Conservation (phyloP, 2,329 filamentous ascomycete genomes). For the Nothophaeocryptopus gaeumannii region DNA sequence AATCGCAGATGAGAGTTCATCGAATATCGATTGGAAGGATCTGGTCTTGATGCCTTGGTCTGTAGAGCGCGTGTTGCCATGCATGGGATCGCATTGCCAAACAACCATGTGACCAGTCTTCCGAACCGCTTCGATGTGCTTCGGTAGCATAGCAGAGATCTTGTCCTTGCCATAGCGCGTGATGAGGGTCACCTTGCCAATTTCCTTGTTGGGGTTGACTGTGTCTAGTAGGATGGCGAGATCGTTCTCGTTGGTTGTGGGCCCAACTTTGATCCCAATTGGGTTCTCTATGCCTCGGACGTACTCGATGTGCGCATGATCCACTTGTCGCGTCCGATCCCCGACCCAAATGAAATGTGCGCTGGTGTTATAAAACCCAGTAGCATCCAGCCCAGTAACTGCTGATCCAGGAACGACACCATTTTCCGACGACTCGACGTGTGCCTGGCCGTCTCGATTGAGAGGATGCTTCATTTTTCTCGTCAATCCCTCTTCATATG, state of each 20-base stretch:
- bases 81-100: constrained; percentile 99
- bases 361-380: constrained; percentile 87
- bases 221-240: constrained; percentile 76
- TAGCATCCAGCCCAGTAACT: constrained; percentile 31
- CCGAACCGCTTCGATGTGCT: constrained; percentile 86
- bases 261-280: constrained; percentile 93
- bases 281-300: constrained; percentile 95
- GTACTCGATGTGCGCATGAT: constrained; percentile 94
- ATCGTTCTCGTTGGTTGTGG: constrained; percentile 73
- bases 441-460: constrained; percentile 34
- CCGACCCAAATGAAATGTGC: constrained; percentile 98
- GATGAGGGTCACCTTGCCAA: constrained; percentile 93
- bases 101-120: constrained; percentile 73
- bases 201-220: constrained; percentile 77
- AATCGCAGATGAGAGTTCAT: constrained; percentile 79
- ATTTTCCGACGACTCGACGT: background rate
- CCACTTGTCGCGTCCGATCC: constrained; percentile 88
- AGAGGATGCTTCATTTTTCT: constrained; percentile 66
- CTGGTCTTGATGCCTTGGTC: constrained; percentile 83
- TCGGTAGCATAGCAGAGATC: constrained; percentile 71
- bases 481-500: constrained; percentile 89
- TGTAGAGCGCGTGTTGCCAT: constrained; percentile 71
- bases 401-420: background rate
- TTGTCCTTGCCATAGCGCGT: constrained; percentile 85
- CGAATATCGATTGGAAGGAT: constrained; percentile 84